Conservation (phyloP, 345 rosid genomes). For the Eucalyptus curtisii region DNA sequence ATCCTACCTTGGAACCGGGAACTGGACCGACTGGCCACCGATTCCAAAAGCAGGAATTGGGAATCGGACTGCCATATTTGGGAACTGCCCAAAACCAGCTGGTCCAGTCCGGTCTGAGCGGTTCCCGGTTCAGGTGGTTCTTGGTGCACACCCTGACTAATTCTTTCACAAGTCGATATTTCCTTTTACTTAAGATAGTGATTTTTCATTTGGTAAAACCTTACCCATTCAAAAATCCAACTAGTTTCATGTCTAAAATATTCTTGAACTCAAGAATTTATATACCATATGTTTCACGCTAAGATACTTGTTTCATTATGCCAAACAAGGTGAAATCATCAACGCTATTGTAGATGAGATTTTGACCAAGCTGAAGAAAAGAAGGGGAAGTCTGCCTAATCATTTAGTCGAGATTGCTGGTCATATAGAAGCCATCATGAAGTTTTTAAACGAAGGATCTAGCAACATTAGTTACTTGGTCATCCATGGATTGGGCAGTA, state of each 20-base stretch:
- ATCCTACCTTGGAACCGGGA: too few relatives aligned
- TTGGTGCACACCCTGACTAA: too few relatives aligned
- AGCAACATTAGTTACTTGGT: too few relatives aligned
- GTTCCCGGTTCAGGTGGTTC: too few relatives aligned
- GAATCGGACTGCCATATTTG: too few relatives aligned
- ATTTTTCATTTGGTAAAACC: background rate
- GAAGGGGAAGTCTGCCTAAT: background rate
- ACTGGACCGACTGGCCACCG: too few relatives aligned
- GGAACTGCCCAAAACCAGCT: too few relatives aligned
- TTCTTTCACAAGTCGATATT: too few relatives aligned
- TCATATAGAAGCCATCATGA: background rate
- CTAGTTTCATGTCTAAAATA: background rate
- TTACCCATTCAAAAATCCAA: background rate
- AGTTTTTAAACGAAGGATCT: background rate
- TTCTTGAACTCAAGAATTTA: background rate
- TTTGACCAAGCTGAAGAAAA: background rate
- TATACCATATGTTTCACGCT: background rate
- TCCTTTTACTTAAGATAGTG: background rate
- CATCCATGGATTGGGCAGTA: too few relatives aligned
- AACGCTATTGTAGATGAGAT: background rate
- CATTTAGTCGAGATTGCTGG: background rate
- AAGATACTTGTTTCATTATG: background rate
- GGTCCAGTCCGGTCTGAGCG: too few relatives aligned
- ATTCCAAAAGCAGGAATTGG: too few relatives aligned
- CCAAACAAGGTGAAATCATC: background rate